Evolutionary conservation across 306 rosid species (phyloP).

Genomic region (Glycine soja): DNA sequence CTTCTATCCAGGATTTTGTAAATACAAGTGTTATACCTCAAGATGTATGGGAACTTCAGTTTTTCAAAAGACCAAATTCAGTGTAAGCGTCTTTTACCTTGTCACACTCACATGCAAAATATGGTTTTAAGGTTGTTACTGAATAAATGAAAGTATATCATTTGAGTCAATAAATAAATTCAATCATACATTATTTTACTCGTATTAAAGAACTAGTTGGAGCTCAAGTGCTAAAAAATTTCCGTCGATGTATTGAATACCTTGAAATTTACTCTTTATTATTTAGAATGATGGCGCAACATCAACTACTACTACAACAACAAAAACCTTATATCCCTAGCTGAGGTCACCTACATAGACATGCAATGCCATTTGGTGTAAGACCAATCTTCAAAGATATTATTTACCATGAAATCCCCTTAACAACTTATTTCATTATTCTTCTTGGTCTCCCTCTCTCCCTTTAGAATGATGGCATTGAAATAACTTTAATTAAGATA

Average conservation of each 20-base stretch:
- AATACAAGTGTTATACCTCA: slow-evolving; percentile 73
- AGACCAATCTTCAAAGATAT: background rate
- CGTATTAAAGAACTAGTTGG: slow-evolving; percentile 24
- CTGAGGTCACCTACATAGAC: background rate
- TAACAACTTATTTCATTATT: background rate
- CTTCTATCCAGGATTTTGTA: slow-evolving; percentile 68
- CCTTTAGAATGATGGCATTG: background rate
- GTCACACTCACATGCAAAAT: background rate
- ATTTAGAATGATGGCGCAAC: slow-evolving; percentile 9
- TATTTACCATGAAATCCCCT: background rate
- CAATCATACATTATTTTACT: slow-evolving; percentile 12
- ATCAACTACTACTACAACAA: background rate
- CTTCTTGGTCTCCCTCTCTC: background rate
- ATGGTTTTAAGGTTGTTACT: slow-evolving; percentile 25
- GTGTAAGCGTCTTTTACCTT: slow-evolving; percentile 60
- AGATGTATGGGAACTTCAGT: slow-evolving; percentile 91
- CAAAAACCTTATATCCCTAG: background rate
- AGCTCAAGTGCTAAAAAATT: slow-evolving; percentile 27
- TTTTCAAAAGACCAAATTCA: slow-evolving; percentile 79
- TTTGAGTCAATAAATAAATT: slow-evolving; percentile 26
- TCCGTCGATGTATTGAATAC: background rate
- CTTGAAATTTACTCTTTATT: slow-evolving; percentile 9
- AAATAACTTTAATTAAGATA: background rate
- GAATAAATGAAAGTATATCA: slow-evolving; percentile 1
- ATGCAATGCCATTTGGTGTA: background rate